phyloP scores from a whole-genome alignment of 139 green algal genomes.

The Asterochloris sp. region DNA sequence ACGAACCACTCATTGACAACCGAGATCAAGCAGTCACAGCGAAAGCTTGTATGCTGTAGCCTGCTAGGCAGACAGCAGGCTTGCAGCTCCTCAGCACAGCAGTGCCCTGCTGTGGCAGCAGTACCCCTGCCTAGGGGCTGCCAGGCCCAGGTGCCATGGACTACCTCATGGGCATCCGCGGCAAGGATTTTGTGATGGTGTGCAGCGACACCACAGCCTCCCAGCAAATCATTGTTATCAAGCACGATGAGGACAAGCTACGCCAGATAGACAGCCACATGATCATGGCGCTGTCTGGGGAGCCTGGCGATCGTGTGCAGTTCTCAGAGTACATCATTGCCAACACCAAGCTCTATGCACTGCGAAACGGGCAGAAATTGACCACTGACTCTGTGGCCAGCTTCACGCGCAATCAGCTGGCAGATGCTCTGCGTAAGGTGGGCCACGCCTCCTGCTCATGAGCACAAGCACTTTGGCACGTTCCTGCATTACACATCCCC shows the following conservation, averaged over 20 bases:
- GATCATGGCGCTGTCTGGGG: slow-evolving; percentile 76
- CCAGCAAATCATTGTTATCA: slow-evolving; percentile 95
- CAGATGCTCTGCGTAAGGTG: slow-evolving; percentile 85
- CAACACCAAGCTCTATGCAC: slow-evolving; percentile 90
- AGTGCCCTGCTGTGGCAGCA: too few species aligned
- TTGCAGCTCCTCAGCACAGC: too few species aligned
- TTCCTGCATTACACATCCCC: too few species aligned
- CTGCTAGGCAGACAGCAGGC: too few species aligned
- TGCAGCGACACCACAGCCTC: slow-evolving; percentile 84
- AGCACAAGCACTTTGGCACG: too few species aligned
- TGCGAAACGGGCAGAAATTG: slow-evolving; percentile 77
- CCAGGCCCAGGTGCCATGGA: slow-evolving; percentile 51
- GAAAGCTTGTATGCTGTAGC: too few species aligned
- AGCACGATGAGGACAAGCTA: slow-evolving; percentile 90
- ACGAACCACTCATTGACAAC: too few species aligned
- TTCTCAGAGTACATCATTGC: slow-evolving; percentile 86
- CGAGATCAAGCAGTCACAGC: too few species aligned
- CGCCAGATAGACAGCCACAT: slow-evolving; percentile 78
- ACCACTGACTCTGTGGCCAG: slow-evolving; percentile 89
- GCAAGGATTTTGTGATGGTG: slow-evolving; percentile 95
- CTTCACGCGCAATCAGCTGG: slow-evolving; percentile 90
- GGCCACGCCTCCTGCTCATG: not conserved
- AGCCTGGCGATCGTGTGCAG: slow-evolving; percentile 32
- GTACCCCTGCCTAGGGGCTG: too few species aligned
- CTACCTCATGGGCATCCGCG: slow-evolving; percentile 65